Evolutionary conservation across 306 rosid genomes (phyloP).

Genomic region (Medicago ruthenica): DNA sequence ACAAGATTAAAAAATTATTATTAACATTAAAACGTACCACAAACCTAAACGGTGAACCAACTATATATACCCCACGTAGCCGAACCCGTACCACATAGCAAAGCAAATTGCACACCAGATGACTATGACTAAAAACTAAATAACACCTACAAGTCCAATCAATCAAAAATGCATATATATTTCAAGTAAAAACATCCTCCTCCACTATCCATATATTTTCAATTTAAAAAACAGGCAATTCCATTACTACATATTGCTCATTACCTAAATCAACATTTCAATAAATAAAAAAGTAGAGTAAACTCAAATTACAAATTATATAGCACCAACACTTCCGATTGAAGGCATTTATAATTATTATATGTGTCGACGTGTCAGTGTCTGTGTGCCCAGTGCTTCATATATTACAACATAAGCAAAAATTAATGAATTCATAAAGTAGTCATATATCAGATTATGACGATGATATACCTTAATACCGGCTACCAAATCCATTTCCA

Average conservation of each 20-base stretch:
- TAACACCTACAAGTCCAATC: not conserved
- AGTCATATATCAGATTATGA: too few species aligned
- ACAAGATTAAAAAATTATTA: too few species aligned
- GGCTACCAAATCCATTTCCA: conserved; percentile 70
- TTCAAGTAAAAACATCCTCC: conserved; percentile 4
- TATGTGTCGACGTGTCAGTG: not conserved
- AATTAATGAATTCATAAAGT: too few species aligned
- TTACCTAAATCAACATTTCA: not conserved
- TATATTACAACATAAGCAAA: too few species aligned
- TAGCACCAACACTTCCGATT: not conserved
- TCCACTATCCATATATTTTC: not conserved
- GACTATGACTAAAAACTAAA: not conserved
- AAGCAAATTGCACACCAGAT: too few species aligned
- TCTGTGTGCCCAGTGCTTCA: too few species aligned
- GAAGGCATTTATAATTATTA: too few species aligned
- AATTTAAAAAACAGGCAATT: conserved; percentile 13
- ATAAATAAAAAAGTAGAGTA: not conserved
- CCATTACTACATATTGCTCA: not conserved
- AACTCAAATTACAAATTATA: conserved; percentile 8
- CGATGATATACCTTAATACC: conserved; percentile 68
- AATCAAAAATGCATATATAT: conserved; percentile 16
- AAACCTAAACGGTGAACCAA: too few species aligned
- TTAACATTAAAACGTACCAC: too few species aligned
- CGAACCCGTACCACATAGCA: too few species aligned
- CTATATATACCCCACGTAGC: too few species aligned